Percentiles rank a stretch among this genome's conserved stretches.
Conservation (phyloP, 768 basidiomycete species). For the Pulveroboletus ravenelii region DNA sequence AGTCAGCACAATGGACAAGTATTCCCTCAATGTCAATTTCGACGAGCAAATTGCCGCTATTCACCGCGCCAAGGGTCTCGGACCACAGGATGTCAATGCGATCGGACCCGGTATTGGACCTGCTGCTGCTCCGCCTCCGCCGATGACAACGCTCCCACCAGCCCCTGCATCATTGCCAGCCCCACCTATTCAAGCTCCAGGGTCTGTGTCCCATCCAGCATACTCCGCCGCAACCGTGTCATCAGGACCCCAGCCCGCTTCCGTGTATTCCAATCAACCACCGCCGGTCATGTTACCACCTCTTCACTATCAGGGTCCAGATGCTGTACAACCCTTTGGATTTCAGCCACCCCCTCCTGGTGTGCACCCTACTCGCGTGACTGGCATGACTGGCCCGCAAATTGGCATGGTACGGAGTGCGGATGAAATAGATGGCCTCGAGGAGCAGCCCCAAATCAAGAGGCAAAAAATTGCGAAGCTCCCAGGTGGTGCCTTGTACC, state of each 20-base stretch:
- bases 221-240: constrained; percentile 85
- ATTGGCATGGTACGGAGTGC: constrained; percentile 73
- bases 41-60: constrained; percentile 98
- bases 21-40: constrained; percentile 88
- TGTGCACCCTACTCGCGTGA: constrained; percentile 66
- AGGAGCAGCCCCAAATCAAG: constrained; percentile 78
- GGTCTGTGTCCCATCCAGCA: constrained; percentile 41
- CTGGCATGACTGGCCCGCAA: constrained; percentile 55
- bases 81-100: constrained; percentile 72
- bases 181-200: constrained; percentile 47
- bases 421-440: constrained; percentile 75
- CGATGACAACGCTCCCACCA: constrained; percentile 59
- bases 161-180: constrained; percentile 71
- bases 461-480: constrained; percentile 82
- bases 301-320: constrained; percentile 78
- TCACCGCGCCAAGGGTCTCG: constrained; percentile 87
- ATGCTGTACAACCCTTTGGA: constrained; percentile 73
- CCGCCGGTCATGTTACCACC: constrained; percentile 77
- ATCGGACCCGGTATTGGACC: constrained; percentile 89
- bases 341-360: constrained; percentile 67
- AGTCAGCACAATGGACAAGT: constrained; percentile 87
- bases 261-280: constrained; percentile 53
- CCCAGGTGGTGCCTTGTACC: constrained; percentile 77
- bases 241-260: constrained; percentile 88
- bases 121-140: constrained; percentile 61